A percentile compares a stretch with the other conserved stretches of the same genome.
These are phyloP conservation scores for Cladophialophora exuberans DNA, from an alignment of 2,329 filamentous ascomycete species.

Conservation along the genomic window DNA sequence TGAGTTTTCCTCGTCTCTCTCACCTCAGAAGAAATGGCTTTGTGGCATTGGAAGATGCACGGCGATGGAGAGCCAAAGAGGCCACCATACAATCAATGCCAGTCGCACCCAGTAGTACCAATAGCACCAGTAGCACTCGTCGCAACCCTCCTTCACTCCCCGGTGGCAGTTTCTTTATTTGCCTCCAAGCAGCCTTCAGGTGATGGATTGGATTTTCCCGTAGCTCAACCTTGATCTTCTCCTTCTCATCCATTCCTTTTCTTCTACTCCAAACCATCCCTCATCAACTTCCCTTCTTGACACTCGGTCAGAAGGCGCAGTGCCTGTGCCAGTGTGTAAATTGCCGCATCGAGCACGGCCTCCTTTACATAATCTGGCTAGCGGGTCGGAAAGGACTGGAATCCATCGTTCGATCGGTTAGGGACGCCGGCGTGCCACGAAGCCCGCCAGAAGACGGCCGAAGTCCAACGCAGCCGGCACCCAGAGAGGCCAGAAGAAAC, in stretches of 20 bases:
- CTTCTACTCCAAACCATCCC: slow-evolving; percentile 3
- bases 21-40: slow-evolving; percentile 9
- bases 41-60: slow-evolving; percentile 5
- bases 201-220: not conserved
- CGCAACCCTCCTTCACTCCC: not conserved
- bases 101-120: not conserved
- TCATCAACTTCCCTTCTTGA: not conserved
- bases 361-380: slow-evolving; percentile 13
- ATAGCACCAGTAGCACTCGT: not conserved
- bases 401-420: slow-evolving; percentile 15
- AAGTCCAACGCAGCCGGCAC: not conserved
- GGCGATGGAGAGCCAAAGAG: slow-evolving; percentile 5
- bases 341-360: slow-evolving; percentile 15
- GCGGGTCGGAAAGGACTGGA: not conserved
- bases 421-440: slow-evolving; percentile 4
- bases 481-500: slow-evolving; percentile 1
- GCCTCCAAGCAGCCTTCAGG: not conserved
- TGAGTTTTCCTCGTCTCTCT: slow-evolving; percentile 5
- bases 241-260: slow-evolving; percentile 5
- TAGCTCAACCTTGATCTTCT: not conserved
- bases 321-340: slow-evolving; percentile 5
- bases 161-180: slow-evolving; percentile 4
- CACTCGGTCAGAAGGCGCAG: slow-evolving; percentile 1
- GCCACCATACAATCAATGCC: no score
- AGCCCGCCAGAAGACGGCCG: slow-evolving; percentile 6